A percentile compares a stretch with the other conserved stretches of the same genome.
These are phyloP conservation scores for Teunomyces stri DNA, from an alignment of 805 yeast genomes.

Conservation along the genomic window DNA sequence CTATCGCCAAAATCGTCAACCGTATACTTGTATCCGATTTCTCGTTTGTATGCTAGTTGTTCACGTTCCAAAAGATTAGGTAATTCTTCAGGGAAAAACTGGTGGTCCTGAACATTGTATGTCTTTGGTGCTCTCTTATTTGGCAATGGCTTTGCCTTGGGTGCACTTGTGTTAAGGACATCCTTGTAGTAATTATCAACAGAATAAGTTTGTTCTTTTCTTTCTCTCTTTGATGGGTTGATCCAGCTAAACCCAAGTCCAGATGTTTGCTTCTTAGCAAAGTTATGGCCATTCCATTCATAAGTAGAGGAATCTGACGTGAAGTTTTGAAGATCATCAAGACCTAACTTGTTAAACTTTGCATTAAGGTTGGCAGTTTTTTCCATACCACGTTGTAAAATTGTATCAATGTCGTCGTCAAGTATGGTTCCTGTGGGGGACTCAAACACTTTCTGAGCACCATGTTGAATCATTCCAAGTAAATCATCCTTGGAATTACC, in stretches of 20 bases:
- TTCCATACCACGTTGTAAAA: slow-evolving; percentile 75
- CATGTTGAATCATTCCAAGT: slow-evolving; percentile 93
- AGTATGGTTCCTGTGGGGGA: slow-evolving; percentile 29
- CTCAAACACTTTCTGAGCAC: slow-evolving; percentile 87
- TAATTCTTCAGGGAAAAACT: slow-evolving; percentile 61
- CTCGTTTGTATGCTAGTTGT: slow-evolving; percentile 59
- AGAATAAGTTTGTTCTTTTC: slow-evolving; percentile 76
- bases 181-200: slow-evolving; percentile 76
- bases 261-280: slow-evolving; percentile 54
- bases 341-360: slow-evolving; percentile 79
- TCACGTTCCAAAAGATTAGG: slow-evolving; percentile 58
- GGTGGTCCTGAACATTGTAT: slow-evolving; percentile 67
- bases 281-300: slow-evolving; percentile 94
- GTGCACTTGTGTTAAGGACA: slow-evolving; percentile 44
- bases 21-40: slow-evolving; percentile 56
- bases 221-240: slow-evolving; percentile 71
- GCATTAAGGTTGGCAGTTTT: slow-evolving; percentile 77
- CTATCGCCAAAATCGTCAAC: slow-evolving; percentile 59
- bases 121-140: slow-evolving; percentile 56
- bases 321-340: slow-evolving; percentile 91
- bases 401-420: slow-evolving; percentile 78
- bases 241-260: slow-evolving; percentile 55
- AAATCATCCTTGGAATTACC: slow-evolving; percentile 80
- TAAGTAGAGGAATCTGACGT: slow-evolving; percentile 86
- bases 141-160: slow-evolving; percentile 13